These are phyloP conservation scores for Sporothrix pallida DNA, from an alignment of 2,329 filamentous ascomycete genomes.

Conservation along the genomic window DNA sequence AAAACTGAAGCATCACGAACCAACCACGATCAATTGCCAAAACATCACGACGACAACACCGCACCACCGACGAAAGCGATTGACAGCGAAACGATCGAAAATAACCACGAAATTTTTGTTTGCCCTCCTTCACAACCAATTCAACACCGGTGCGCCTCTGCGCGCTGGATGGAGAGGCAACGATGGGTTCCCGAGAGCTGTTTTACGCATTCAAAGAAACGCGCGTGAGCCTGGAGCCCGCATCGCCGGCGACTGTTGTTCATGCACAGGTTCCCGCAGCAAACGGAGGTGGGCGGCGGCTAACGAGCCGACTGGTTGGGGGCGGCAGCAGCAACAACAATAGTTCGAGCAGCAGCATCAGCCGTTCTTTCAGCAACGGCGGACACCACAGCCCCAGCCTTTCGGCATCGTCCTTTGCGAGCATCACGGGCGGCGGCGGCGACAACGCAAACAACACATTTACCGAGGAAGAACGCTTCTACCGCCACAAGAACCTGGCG, in stretches of 20 bases:
- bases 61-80: too few species aligned
- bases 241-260: conserved; percentile 70
- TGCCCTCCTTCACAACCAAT: neutral
- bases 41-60: conserved; percentile 1
- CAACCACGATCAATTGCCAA: neutral
- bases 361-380: neutral
- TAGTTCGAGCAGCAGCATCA: conserved; percentile 45
- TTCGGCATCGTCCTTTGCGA: conserved; percentile 17
- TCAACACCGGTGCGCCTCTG: conserved; percentile 18
- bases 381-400: neutral
- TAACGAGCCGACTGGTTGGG: conserved; percentile 31
- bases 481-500: conserved; percentile 75
- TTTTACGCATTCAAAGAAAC: conserved; percentile 84
- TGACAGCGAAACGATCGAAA: neutral
- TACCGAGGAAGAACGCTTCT: conserved; percentile 72
- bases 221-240: conserved; percentile 79
- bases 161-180: conserved; percentile 63
- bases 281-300: conserved; percentile 42
- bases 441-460: conserved; percentile 44
- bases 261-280: conserved; percentile 70
- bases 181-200: conserved; percentile 68
- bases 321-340: conserved; percentile 46
- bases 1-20: conserved; percentile 25
- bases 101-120: neutral
- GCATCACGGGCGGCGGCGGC: conserved; percentile 43